These are phyloP conservation scores for Arabidopsis suecica DNA, from an alignment of 345 rosid genomes.

Conservation along the genomic window DNA sequence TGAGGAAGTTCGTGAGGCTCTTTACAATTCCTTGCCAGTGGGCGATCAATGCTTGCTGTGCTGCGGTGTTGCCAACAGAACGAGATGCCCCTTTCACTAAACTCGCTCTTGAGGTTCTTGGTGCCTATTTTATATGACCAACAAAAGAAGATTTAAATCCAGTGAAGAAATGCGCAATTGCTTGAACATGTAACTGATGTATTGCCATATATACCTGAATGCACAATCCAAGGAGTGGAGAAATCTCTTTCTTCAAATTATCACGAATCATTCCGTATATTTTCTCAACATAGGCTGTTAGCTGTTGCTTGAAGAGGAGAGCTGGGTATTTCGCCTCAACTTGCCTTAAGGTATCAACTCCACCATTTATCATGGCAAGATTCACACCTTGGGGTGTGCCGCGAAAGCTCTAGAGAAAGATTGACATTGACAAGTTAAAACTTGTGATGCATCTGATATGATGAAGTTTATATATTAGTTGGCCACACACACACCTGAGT, in stretches of 20 bases:
- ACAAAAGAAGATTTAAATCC: neutral
- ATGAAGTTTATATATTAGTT: neutral
- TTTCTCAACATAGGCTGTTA: slow-evolving; percentile 94
- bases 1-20: slow-evolving; percentile 86
- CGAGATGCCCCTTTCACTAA: slow-evolving; percentile 88
- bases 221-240: slow-evolving; percentile 94
- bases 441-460: neutral
- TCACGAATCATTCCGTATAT: slow-evolving; percentile 96
- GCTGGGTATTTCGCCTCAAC: slow-evolving; percentile 99
- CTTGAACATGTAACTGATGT: neutral
- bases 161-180: neutral
- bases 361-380: slow-evolving; percentile 72
- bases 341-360: slow-evolving; percentile 73
- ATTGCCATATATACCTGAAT: slow-evolving; percentile 66
- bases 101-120: slow-evolving; percentile 96
- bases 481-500: slow-evolving; percentile 58
- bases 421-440: neutral
- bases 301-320: slow-evolving; percentile 92
- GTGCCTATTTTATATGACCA: slow-evolving; percentile 59
- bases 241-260: slow-evolving; percentile 92
- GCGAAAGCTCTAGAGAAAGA: slow-evolving; percentile 71
- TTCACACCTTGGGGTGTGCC: slow-evolving; percentile 89
- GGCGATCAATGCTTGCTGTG: slow-evolving; percentile 88
- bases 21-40: slow-evolving; percentile 98
- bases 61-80: slow-evolving; percentile 74